Base-by-base conservation (phyloP, 345 rosid species). In the Murraya koenigii region DNA sequence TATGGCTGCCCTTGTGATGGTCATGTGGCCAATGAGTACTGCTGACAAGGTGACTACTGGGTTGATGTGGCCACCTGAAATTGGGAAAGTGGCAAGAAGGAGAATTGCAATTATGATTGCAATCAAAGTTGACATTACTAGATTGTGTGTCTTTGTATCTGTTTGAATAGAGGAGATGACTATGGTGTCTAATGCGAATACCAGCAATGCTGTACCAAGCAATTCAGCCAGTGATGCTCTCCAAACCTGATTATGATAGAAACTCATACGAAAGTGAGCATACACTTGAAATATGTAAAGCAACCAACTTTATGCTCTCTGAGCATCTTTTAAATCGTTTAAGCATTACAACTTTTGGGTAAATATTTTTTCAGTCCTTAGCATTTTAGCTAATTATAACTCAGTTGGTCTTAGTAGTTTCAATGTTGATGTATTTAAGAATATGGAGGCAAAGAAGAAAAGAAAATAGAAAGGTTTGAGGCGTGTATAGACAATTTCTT, bases 51-150 rank as follows among this genome's bases (percentile, higher is more conserved):
- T 52, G 76, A 87, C 28, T 23, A 81, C 39, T 8, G 86, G 87
- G 79, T 81, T 83, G 35, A 87, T 83, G 79, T 87, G 89, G 71
- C 88, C 86, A 22, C 85, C 86, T 3, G 89, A 80, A 26, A 85
- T 77, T 26, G 88, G 84, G 23, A 72, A 80, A 7, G 86, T 83
- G 10, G 84, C 86, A 8, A 80, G 47, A 11, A 83, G 83, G 56
- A 84, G 69, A 36, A 81, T 61, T 4, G 77, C 62, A 4, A 61
- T 32, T 1, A 20, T 71, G 69, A 85, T 8, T 35, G 79, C 83
- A 13, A 78, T 62, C 33, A 82, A 23, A 61, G 52, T 6, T 19
- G 81, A 80, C 64, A 85, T 69, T 36, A 84, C 20, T 7, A 82
- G 81, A 66, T 82, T 77, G 0, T 83, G 80, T 22, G 69, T 76